Base-by-base conservation (phyloP, 495 filamentous ascomycete species). In the Rhizodiscina lignyota region DNA sequence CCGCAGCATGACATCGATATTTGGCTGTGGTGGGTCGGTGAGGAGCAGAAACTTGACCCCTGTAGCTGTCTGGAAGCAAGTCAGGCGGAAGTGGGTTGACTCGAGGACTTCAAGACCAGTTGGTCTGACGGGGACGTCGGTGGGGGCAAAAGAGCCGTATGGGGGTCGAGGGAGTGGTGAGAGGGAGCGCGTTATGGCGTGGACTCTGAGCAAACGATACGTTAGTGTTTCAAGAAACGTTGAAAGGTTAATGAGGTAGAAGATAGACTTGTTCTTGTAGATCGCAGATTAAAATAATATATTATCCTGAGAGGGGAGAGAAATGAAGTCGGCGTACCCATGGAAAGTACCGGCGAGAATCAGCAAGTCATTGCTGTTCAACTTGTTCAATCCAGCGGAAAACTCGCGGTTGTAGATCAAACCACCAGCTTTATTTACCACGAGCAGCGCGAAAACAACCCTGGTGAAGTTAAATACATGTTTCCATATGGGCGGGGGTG, bases 311-410 rank as follows among this genome's bases (percentile, higher is more conserved):
- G 24, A 27, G 8, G 24, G 24, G 24, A 27, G 6, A 27, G 6
- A 27, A 13, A 27, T 27, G 6, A 13, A 27, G 24, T 13, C 8
- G 13, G 24, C 24, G 6, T 32, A 32, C 30, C 89, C 89, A 55
- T 97, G 89, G 58, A 97, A 97, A 28, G 89, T 96, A 20, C 89
- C 89, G 0, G 89, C 89, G n/a, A 97, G 77, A 37, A 96, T 84
- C 3, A 97, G 78, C 52, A 83, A 83, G 62, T 96, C 91, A 49
- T 97, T 97, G 35, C 79, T 83, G 33, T 69, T 80, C 46, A 96
- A 71, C 51, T 87, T 86, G 56, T 75, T 78, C 42, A 96, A 64
- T 24, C 75, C 73, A 18, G 73, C 67, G 48, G 83, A 73, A 61
- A 96, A 96, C 45, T 84, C 79, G 34, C 83, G 80, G 59, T 93